Conservation (phyloP, 139 green algal genomes). For the Picochlorum sp. region DNA sequence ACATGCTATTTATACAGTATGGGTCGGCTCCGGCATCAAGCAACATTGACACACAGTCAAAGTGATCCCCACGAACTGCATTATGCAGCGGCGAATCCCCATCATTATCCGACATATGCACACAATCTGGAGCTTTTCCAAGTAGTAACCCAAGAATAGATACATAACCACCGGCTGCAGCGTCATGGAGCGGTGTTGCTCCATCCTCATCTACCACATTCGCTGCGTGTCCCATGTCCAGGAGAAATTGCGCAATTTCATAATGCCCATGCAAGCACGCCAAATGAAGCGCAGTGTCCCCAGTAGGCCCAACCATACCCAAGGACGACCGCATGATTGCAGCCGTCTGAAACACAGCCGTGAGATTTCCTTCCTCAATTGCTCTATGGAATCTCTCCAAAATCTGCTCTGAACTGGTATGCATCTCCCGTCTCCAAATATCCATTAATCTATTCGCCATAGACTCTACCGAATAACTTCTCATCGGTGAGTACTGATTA, state of each 20-base stretch:
- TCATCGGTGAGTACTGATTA: too few relatives aligned
- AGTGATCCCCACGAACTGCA: constrained; percentile 13
- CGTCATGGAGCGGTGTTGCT: constrained; percentile 18
- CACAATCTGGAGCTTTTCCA: not conserved
- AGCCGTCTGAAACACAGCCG: not conserved
- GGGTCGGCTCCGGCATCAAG: constrained; percentile 11
- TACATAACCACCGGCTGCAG: constrained; percentile 20
- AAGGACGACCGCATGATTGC: not conserved
- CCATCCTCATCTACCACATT: constrained; percentile 18
- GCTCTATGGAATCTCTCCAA: not conserved
- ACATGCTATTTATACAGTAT: constrained; percentile 15
- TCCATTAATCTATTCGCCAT: too few relatives aligned
- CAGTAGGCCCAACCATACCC: not conserved
- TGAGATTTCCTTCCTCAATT: not conserved
- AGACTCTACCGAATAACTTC: too few relatives aligned
- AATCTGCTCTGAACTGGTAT: too few relatives aligned
- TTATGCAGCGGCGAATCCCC: constrained; percentile 29
- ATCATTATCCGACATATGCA: constrained; percentile 18
- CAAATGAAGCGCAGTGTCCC: constrained; percentile 26
- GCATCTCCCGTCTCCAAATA: too few relatives aligned
- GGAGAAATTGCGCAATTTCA: constrained; percentile 20
- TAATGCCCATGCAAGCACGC: constrained; percentile 23
- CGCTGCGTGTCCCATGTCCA: constrained; percentile 10
- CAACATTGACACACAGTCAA: constrained; percentile 11
- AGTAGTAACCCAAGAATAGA: constrained; percentile 19